A percentile compares a stretch with the other conserved stretches of the same genome.
These are phyloP conservation scores for Brettanomyces sp. DNA, from an alignment of 805 yeast species.

Conservation along the genomic window DNA sequence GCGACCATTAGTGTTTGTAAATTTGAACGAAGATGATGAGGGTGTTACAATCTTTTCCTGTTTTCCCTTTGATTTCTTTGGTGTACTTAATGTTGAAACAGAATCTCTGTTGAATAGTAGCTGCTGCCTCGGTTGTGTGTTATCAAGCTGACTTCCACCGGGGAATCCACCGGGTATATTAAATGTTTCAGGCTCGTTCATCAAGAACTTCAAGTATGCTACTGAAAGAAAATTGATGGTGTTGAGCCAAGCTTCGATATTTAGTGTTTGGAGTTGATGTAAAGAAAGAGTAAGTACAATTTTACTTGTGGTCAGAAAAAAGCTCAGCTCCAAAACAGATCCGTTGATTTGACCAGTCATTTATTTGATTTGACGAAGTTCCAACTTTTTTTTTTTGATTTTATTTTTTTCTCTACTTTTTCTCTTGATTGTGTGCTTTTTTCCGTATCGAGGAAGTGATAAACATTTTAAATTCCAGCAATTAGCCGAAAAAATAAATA, in stretches of 20 bases:
- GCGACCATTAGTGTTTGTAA: conserved; percentile 23
- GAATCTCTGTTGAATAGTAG: neutral
- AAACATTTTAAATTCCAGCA: conserved; percentile 6
- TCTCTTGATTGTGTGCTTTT: neutral
- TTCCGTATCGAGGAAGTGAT: conserved; percentile 9
- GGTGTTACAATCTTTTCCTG: conserved; percentile 9
- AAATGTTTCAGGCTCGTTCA: conserved; percentile 3
- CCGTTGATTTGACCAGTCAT: no score
- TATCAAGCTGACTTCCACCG: neutral
- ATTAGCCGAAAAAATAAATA: neutral
- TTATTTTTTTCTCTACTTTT: no score
- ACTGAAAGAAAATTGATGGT: no score
- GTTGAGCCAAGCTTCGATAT: no score
- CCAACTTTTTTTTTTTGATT: no score
- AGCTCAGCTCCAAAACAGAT: no score
- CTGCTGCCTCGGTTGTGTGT: neutral
- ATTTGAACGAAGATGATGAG: conserved; percentile 17
- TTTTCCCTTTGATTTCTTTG: neutral
- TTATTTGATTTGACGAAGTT: no score
- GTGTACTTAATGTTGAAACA: neutral
- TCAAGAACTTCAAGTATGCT: neutral
- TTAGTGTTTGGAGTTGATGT: no score
- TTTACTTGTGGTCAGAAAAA: no score
- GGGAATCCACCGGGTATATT: conserved; percentile 17
- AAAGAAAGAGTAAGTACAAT: no score